These are phyloP conservation scores for Allodekkera sacchari DNA, from an alignment of 805 yeast species.

Conservation along the genomic window DNA sequence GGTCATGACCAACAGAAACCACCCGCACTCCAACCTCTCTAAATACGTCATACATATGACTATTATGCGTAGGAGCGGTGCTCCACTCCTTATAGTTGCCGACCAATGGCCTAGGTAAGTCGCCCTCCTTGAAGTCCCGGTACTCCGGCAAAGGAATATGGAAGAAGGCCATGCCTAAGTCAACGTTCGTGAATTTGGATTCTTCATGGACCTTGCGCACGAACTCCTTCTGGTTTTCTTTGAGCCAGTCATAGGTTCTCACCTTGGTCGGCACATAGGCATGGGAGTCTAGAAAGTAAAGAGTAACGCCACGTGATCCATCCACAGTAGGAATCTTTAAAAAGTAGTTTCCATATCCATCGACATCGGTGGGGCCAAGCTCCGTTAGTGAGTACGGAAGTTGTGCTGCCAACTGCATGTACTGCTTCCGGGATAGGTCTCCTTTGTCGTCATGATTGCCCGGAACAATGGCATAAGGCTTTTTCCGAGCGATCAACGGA, in stretches of 20 bases:
- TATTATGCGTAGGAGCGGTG: constrained; percentile 67
- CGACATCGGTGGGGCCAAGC: constrained; percentile 56
- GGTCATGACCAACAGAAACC: constrained; percentile 88
- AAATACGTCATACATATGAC: constrained; percentile 55
- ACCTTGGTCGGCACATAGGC: constrained; percentile 61
- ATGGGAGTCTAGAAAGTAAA: constrained; percentile 83
- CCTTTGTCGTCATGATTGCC: constrained; percentile 97
- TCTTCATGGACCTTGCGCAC: constrained; percentile 9
- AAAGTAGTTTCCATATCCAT: constrained; percentile 80
- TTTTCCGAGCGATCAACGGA: constrained; percentile 56
- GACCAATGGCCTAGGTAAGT: constrained; percentile 26
- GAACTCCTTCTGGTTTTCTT: constrained; percentile 17
- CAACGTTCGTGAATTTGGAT: not conserved
- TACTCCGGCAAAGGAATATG: constrained; percentile 93
- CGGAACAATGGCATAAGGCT: constrained; percentile 79
- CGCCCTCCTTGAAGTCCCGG: constrained; percentile 29
- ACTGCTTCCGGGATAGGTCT: constrained; percentile 44
- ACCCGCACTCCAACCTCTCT: constrained; percentile 64
- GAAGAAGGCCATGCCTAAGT: constrained; percentile 70
- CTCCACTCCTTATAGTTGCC: constrained; percentile 68
- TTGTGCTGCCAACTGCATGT: constrained; percentile 46
- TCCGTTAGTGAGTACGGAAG: constrained; percentile 64
- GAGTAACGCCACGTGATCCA: constrained; percentile 37
- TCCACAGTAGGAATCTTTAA: constrained; percentile 39
- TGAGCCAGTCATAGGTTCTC: constrained; percentile 85